Evolutionary conservation across 1,139 yeast species (phyloP).

Genomic region (Lodderomyces theae): DNA sequence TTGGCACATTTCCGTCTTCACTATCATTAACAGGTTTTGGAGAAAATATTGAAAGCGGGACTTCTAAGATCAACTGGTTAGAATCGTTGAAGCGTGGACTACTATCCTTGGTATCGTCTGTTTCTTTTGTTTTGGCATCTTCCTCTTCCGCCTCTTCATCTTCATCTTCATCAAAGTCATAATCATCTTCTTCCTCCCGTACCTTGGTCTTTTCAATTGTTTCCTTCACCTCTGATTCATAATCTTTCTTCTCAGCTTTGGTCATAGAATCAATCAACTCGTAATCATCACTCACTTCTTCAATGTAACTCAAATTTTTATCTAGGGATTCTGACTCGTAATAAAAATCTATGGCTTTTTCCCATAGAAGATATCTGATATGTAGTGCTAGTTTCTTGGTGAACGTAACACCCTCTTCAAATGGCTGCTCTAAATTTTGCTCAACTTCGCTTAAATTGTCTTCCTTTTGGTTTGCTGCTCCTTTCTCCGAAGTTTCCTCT

Average conservation of each 20-base stretch:
- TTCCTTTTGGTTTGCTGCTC: constrained; percentile 4
- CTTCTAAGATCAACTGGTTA: constrained; percentile 28
- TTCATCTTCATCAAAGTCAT: constrained; percentile 39
- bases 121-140: constrained; percentile 21
- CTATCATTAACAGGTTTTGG: neutral
- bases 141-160: constrained; percentile 26
- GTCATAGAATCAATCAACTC: constrained; percentile 34
- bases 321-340: constrained; percentile 33
- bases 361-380: constrained; percentile 68
- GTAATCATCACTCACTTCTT: constrained; percentile 38
- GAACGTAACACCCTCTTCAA: constrained; percentile 50
- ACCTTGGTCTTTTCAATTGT: constrained; percentile 21
- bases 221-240: constrained; percentile 21
- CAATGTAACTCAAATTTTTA: constrained; percentile 24
- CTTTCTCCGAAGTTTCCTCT: constrained; percentile 7
- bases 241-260: constrained; percentile 18
- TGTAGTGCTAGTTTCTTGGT: constrained; percentile 59
- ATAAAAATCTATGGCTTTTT: constrained; percentile 62
- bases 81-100: constrained; percentile 21
- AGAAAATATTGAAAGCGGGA: constrained; percentile 28
- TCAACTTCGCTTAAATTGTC: constrained; percentile 11
- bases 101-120: constrained; percentile 14
- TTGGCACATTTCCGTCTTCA: neutral
- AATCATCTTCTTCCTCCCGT: constrained; percentile 41
- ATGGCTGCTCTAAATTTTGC: constrained; percentile 24